phyloP scores from a whole-genome alignment of 2,329 filamentous ascomycete genomes.

The Nigrospora osmanthi region DNA sequence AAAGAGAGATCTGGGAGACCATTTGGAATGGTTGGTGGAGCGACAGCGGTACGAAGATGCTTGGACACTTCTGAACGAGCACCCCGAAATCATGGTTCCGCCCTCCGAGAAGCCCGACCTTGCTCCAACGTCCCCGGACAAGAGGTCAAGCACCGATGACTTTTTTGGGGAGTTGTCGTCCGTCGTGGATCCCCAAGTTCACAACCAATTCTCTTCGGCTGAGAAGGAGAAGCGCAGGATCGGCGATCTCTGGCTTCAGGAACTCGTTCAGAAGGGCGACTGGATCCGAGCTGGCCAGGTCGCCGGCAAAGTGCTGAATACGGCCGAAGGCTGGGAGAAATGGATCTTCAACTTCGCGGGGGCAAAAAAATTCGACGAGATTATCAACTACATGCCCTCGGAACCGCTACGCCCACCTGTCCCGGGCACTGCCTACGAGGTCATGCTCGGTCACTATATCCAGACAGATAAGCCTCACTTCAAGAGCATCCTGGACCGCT shows the following conservation, averaged over 20 bases:
- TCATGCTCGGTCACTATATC: slow-evolving; percentile 84
- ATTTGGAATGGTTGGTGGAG: slow-evolving; percentile 77
- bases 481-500: slow-evolving; percentile 70
- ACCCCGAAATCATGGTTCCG: slow-evolving; percentile 62
- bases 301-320: slow-evolving; percentile 75
- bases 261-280: slow-evolving; percentile 65
- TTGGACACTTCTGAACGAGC: slow-evolving; percentile 82
- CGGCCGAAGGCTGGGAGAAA: slow-evolving; percentile 80
- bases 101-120: slow-evolving; percentile 28
- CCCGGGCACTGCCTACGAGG: slow-evolving; percentile 76
- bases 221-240: slow-evolving; percentile 86
- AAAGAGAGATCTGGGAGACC: slow-evolving; percentile 78
- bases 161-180: slow-evolving; percentile 70
- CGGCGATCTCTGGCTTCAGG: slow-evolving; percentile 87
- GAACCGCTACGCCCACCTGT: slow-evolving; percentile 72
- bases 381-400: slow-evolving; percentile 74
- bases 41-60: slow-evolving; percentile 75
- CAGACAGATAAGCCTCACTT: slow-evolving; percentile 68
- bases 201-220: slow-evolving; percentile 52
- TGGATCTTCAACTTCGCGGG: slow-evolving; percentile 93
- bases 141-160: slow-evolving; percentile 41
- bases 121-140: slow-evolving; percentile 30
- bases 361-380: slow-evolving; percentile 80
- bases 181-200: slow-evolving; percentile 52
- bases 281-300: slow-evolving; percentile 75